A percentile compares a stretch with the other conserved stretches of the same genome.
phyloP scores from a whole-genome alignment of 164 flowering plant genomes.

The Sedum album region DNA sequence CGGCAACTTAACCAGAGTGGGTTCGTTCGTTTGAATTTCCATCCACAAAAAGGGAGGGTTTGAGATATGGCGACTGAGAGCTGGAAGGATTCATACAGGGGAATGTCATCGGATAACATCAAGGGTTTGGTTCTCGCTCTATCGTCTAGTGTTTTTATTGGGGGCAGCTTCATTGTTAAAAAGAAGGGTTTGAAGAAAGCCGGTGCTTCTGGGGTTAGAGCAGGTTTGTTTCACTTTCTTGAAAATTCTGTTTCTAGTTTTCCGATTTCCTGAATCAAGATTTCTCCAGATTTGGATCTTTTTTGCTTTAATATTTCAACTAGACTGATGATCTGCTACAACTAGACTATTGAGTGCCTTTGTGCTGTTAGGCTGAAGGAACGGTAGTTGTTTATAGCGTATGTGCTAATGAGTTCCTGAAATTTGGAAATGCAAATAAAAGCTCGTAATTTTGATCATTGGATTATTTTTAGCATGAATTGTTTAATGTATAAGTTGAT shows the following conservation, averaged over 20 bases:
- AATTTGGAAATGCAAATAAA: not conserved
- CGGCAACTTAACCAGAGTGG: not conserved
- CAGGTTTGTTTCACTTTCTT: slow-evolving; percentile 28
- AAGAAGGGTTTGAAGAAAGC: slow-evolving; percentile 80
- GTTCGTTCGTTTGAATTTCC: not conserved
- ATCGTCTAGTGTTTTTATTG: slow-evolving; percentile 66
- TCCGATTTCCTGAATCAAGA: not conserved
- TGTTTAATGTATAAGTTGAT: not conserved
- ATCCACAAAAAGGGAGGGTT: not conserved
- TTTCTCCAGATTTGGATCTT: not conserved
- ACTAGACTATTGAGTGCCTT: not conserved
- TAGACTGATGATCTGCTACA: not conserved
- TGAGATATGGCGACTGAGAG: slow-evolving; percentile 10
- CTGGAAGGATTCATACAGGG: slow-evolving; percentile 42
- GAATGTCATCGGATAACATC: slow-evolving; percentile 71
- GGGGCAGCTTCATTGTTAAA: slow-evolving; percentile 77
- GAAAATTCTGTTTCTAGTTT: too few species aligned
- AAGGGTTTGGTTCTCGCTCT: slow-evolving; percentile 63
- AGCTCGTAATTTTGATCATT: not conserved
- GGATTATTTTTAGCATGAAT: not conserved
- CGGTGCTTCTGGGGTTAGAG: slow-evolving; percentile 60
- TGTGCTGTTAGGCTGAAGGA: not conserved
- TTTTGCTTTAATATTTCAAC: not conserved
- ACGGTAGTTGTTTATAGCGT: not conserved
- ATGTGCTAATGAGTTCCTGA: not conserved